These are phyloP conservation scores for Trichoderma sp. DNA, from an alignment of 2,329 filamentous ascomycete species.

Conservation along the genomic window DNA sequence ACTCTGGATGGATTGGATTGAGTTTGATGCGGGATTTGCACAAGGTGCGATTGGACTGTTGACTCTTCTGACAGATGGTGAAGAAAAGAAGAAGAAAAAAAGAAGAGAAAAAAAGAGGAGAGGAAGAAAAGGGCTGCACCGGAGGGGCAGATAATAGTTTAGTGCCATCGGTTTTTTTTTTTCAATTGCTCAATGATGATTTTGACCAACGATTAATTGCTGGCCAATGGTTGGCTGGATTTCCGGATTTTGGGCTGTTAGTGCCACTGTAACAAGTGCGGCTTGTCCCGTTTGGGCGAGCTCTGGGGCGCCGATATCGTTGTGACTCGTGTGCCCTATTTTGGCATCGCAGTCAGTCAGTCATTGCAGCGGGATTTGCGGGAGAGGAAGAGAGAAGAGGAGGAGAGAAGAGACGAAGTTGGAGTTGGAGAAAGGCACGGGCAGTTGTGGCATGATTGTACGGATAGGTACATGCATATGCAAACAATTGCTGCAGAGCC, in stretches of 20 bases:
- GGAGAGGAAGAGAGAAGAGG: not conserved
- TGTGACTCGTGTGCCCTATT: slow-evolving; percentile 10
- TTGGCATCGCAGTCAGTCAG: not conserved
- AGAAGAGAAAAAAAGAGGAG: slow-evolving; percentile 8
- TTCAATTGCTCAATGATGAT: not conserved
- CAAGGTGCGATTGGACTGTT: not conserved
- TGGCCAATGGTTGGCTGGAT: slow-evolving; percentile 6
- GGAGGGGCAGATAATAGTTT: slow-evolving; percentile 3
- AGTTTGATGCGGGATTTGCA: not conserved
- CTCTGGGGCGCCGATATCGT: slow-evolving; percentile 18
- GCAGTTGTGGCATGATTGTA: not conserved
- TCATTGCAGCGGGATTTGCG: not conserved
- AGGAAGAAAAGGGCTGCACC: slow-evolving; percentile 18
- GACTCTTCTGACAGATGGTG: slow-evolving; percentile 18
- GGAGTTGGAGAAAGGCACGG: not conserved
- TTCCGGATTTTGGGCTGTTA: not conserved
- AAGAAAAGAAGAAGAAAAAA: not conserved
- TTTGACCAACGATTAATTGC: slow-evolving; percentile 6
- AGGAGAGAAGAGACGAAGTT: not conserved
- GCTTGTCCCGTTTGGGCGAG: slow-evolving; percentile 9
- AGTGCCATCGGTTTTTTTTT: slow-evolving; percentile 7
- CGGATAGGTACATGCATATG: not conserved
- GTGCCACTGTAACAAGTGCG: not conserved
- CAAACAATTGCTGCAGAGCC: not conserved
- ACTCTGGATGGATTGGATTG: slow-evolving; percentile 14